Base-by-base conservation (phyloP, 2,329 filamentous ascomycete genomes). In the Pseudohalonectria lignicola region DNA sequence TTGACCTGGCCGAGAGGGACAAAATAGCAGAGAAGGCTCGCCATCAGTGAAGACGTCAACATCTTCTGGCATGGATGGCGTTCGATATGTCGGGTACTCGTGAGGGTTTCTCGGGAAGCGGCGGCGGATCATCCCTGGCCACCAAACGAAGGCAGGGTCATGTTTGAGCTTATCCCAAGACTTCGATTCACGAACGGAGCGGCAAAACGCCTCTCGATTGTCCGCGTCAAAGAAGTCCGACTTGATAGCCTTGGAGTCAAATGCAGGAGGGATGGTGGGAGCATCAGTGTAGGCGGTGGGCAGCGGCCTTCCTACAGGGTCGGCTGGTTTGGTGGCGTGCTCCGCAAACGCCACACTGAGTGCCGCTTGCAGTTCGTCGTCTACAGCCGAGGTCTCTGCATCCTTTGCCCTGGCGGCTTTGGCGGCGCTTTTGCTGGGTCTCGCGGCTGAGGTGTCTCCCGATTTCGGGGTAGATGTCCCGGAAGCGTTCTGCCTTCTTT, bases 301-400 rank as follows among this genome's bases (percentile, higher is more conserved):
- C 2, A 71, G 51, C 16, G 66, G 66, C 41, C 61, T 66, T 11
- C 62, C 64, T 39, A 69, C 61, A n/a, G 63, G 60, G 28, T 70
- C 66, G n/a, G 62, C 61, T 6, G 56, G 53, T 39, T 61, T 59
- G 10, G 43, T 45, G 4, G 52, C 40, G 25, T 51, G 44, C 30
- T 64, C 60, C 9, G 54, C 49, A 39, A 69, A 67, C 5, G 63
- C 53, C 9, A 49, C 50, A 31, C 60, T 46, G 39, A 59, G 50
- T 6, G 67, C 60, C 56, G 62, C 64, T 13, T 61, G 52, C 31
- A 53, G 59, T 11, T 58, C 53, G 12, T 57, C 47, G 35, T 55
- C 54, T 56, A 48, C 19, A 18, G 16, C 13, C 25, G 12, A 3
- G 28, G 28, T 37, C 15, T 15, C 19, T 13, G 13, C 20, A 10